Conservation (phyloP, 192 early-diverging fungal species). For the Funneliformis geosporum region DNA sequence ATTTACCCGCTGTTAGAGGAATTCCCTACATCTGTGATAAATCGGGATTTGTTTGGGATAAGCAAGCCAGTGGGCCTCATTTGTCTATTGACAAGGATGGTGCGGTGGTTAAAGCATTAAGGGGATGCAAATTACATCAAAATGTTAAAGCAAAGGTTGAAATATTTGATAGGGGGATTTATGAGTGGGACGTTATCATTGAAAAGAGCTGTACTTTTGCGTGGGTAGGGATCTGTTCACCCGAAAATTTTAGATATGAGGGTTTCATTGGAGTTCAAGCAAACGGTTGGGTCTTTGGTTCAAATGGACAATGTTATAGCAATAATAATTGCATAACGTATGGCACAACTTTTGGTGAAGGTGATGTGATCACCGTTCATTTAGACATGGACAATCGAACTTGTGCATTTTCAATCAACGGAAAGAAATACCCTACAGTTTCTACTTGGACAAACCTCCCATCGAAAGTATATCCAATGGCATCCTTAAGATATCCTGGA, state of each 20-base stretch:
- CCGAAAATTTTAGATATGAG: neutral
- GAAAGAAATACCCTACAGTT: neutral
- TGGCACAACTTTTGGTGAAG: slow-evolving; percentile 9
- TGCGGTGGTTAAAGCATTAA: neutral
- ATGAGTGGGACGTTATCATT: slow-evolving; percentile 28
- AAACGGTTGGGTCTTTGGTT: slow-evolving; percentile 5
- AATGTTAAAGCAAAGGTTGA: neutral
- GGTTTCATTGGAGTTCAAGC: neutral
- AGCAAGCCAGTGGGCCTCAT: neutral
- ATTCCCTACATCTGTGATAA: neutral
- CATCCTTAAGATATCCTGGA: slow-evolving; percentile 9
- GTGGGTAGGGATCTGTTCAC: slow-evolving; percentile 8
- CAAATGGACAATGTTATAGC: neutral
- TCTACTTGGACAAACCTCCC: slow-evolving; percentile 21
- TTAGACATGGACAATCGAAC: slow-evolving; percentile 27
- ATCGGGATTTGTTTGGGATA: neutral
- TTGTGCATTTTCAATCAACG: slow-evolving; percentile 26
- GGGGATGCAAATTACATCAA: neutral
- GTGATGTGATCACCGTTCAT: slow-evolving; percentile 19
- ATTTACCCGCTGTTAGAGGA: neutral
- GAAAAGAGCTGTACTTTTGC: neutral
- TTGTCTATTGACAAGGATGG: neutral
- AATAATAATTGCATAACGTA: neutral
- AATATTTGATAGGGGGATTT: neutral
- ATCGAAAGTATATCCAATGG: slow-evolving; percentile 18